A percentile compares a stretch with the other conserved stretches of the same genome.
phyloP scores from a whole-genome alignment of 352 stramenopile genomes.

The Phytophthora idaei region DNA sequence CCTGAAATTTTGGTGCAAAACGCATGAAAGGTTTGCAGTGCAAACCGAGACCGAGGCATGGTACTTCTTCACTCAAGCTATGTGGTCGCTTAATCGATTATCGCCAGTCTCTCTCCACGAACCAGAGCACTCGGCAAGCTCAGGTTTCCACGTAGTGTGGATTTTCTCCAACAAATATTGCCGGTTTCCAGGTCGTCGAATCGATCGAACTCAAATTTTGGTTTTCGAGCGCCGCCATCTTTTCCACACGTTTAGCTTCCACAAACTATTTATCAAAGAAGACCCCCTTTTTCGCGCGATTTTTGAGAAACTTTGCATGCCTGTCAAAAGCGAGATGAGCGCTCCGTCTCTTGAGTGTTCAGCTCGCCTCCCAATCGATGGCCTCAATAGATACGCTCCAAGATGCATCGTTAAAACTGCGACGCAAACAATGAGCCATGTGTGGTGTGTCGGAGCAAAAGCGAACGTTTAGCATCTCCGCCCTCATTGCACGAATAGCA shows the following conservation, averaged over 20 bases:
- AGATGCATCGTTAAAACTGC: constrained; percentile 16
- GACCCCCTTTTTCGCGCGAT: constrained; percentile 15
- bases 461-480: constrained; percentile 16
- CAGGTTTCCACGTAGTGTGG: constrained; percentile 8
- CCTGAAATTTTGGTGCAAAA: constrained; percentile 27
- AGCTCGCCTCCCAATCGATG: constrained; percentile 29
- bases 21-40: constrained; percentile 7
- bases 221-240: constrained; percentile 9
- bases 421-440: constrained; percentile 24
- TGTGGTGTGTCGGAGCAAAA: constrained; percentile 8
- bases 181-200: constrained; percentile 18
- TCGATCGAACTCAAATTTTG: constrained; percentile 19
- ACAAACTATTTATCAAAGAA: not conserved
- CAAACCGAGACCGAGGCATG: constrained; percentile 3
- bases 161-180: constrained; percentile 32
- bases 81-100: constrained; percentile 32
- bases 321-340: constrained; percentile 31
- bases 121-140: constrained; percentile 12
- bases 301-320: constrained; percentile 22
- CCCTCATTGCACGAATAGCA: constrained; percentile 37
- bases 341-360: constrained; percentile 32
- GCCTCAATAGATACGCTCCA: constrained; percentile 10
- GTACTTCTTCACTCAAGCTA: constrained; percentile 1
- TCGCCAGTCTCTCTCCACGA: constrained; percentile 18
- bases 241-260: constrained; percentile 7